Evolutionary conservation across 2,329 filamentous ascomycete genomes (phyloP), one percentile per base, ranked within the genome.

Genomic region (Fusarium chuoi): DNA sequence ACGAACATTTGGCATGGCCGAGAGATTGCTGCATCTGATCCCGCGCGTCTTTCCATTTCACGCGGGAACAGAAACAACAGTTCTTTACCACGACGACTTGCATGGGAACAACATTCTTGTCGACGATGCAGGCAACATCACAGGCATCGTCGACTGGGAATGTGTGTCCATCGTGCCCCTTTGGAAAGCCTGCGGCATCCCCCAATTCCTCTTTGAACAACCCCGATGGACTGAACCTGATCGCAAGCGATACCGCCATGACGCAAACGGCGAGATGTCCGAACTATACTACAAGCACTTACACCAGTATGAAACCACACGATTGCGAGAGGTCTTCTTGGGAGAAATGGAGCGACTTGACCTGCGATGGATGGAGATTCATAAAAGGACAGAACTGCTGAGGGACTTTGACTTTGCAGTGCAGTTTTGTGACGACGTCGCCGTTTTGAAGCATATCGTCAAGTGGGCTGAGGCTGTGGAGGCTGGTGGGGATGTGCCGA

Each of bases 71-170:
- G 81, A 83, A 52, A 54, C 66, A 9, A 83, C 79, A 0, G 71
- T 82, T 3, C 69, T 86, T 12, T 83, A 74, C 48, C 83, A 77
- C 18, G 68, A 82, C 7, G 83, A 85, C 41, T 70, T 86, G 2
- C 79, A 76, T 7, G 67, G 75, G 17, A 70, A 78, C 17, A 86
- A 86, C 56, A 82, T 87, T 13, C 75, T 85, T 26, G 79, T 85
- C 1, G 78, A 85, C 59, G 67, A 80, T 1, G 22, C 73, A 3
- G 82, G 81, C 1, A 70, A 68, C 0, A 71, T 86, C 14, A 84
- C 81, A 1, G 84, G 74, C 2, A 62, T 86, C 0, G 46, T 85
- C 3, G 83, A 86, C 67, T 87, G 84, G 83, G 83, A 86, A 56
- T 85, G 80, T 48, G 80, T 84, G 1, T 84, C 82, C 1, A 76